These are phyloP conservation scores for Gynochthodes officinalis DNA, from an alignment of 257 asterid species.

Conservation along the genomic window DNA sequence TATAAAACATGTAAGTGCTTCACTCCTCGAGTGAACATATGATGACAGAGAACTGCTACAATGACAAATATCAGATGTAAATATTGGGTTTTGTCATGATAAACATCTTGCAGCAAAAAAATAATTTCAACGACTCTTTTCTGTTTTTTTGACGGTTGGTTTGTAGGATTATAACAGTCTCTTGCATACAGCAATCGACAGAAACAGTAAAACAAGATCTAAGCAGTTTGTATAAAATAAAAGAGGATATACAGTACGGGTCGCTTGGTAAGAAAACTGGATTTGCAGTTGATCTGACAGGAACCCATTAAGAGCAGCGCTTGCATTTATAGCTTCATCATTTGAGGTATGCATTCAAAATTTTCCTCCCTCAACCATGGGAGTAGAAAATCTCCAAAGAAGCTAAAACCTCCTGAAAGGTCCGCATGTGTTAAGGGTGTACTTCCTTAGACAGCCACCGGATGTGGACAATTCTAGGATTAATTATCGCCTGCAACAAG, in stretches of 20 bases:
- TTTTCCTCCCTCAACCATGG: background rate
- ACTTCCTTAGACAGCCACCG: too few relatives aligned
- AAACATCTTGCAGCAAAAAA: constrained; percentile 13
- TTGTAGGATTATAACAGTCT: too few relatives aligned
- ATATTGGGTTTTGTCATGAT: constrained; percentile 18
- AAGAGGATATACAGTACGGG: background rate
- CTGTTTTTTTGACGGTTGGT: background rate
- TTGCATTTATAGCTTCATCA: too few relatives aligned
- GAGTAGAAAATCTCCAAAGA: background rate
- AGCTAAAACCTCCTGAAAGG: background rate
- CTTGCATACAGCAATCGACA: too few relatives aligned
- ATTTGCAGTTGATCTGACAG: background rate
- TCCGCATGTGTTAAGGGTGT: too few relatives aligned
- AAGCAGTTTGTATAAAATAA: background rate
- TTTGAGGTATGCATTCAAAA: background rate
- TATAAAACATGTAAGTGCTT: constrained; percentile 13
- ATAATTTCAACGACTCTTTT: constrained; percentile 11
- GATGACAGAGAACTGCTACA: constrained; percentile 9
- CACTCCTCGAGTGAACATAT: constrained; percentile 4
- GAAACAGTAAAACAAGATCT: too few relatives aligned
- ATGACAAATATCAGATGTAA: constrained; percentile 20
- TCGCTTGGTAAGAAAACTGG: background rate
- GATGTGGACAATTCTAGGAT: too few relatives aligned
- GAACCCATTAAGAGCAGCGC: background rate
- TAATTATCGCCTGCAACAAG: background rate